Evolutionary conservation across 1,284 basidiomycete genomes (phyloP).

Genomic region (Tilletia setariae): DNA sequence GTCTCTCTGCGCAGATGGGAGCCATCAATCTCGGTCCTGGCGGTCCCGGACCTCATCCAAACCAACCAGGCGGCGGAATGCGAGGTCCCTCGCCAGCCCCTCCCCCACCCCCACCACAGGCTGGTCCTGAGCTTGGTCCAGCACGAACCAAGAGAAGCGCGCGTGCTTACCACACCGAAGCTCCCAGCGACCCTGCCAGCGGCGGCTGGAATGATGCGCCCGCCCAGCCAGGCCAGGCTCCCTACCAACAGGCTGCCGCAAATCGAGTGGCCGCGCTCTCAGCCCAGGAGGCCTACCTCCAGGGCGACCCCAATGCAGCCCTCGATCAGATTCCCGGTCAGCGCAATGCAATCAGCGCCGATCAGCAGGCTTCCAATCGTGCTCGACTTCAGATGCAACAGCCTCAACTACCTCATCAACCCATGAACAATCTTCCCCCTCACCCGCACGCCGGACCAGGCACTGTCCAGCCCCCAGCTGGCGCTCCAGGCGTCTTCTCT

Average conservation of each 20-base stretch:
- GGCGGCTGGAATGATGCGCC: conserved; percentile 47
- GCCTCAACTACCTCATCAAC: conserved; percentile 26
- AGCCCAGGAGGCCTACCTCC: conserved; percentile 21
- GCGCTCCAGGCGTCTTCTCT: conserved; percentile 16
- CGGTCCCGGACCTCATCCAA: background rate
- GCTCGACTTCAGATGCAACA: conserved; percentile 26
- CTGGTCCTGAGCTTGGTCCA: conserved; percentile 26
- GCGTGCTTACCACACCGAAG: conserved; percentile 52
- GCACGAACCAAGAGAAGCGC: conserved; percentile 49
- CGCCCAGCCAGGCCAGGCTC: conserved; percentile 35
- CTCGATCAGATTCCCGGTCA: conserved; percentile 52
- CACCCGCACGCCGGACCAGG: background rate
- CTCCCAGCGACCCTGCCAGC: conserved; percentile 25
- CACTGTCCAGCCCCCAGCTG: conserved; percentile 28
- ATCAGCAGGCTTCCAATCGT: conserved; percentile 46
- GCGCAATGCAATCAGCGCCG: conserved; percentile 42
- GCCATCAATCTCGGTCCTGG: conserved; percentile 26
- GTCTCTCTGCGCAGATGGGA: conserved; percentile 34
- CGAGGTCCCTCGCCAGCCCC: conserved; percentile 8
- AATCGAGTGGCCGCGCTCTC: conserved; percentile 37
- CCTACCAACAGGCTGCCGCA: conserved; percentile 49
- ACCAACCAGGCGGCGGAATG: no score
- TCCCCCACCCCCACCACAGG: conserved; percentile 12
- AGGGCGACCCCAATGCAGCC: conserved; percentile 32
- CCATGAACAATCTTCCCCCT: background rate